Evolutionary conservation across 2,329 filamentous ascomycete genomes (phyloP).

Genomic region (Hymenoscyphus fraxineus): DNA sequence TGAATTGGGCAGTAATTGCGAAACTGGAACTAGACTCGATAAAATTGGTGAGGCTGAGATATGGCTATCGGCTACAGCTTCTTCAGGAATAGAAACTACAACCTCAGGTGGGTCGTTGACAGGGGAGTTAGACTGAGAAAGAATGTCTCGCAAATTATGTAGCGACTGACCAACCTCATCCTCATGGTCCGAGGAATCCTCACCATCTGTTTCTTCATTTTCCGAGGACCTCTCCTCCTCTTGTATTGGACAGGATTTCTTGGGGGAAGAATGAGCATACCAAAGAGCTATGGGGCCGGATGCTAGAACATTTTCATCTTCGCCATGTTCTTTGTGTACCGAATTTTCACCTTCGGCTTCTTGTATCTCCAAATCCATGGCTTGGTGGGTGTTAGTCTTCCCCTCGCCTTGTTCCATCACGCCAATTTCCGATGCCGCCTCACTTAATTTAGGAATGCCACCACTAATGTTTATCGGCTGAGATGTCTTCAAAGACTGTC

Average conservation of each 20-base stretch:
- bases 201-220: background rate
- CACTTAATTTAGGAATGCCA: background rate
- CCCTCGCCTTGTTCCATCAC: background rate
- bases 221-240: background rate
- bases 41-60: background rate
- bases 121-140: background rate
- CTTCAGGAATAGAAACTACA: background rate
- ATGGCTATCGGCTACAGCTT: background rate
- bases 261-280: background rate
- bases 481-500: background rate
- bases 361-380: background rate
- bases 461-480: background rate
- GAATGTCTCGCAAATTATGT: background rate
- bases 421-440: background rate
- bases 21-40: background rate
- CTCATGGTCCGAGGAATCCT: background rate
- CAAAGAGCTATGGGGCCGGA: background rate
- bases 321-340: background rate
- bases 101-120: background rate
- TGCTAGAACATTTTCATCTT: constrained; percentile 2
- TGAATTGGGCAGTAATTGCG: background rate
- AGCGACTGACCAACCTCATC: background rate
- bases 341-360: background rate
- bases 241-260: background rate
- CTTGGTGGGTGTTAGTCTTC: background rate